Evolutionary conservation across 805 yeast genomes (phyloP).

Genomic region (Tetrapisispora namnaoensis): DNA sequence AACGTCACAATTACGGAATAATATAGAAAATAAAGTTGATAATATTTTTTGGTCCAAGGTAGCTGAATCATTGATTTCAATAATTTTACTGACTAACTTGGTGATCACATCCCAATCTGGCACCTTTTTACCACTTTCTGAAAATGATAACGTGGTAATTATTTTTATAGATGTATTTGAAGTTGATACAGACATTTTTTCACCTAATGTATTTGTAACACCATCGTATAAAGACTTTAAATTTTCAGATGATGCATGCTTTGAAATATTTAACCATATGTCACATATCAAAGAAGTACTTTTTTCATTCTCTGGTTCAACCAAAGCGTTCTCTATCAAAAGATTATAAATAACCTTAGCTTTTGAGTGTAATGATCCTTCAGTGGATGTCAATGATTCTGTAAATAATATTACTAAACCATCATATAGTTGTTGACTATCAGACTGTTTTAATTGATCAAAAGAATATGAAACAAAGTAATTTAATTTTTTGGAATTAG

Average conservation of each 20-base stretch:
- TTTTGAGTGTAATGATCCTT: slow-evolving; percentile 67
- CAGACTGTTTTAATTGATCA: slow-evolving; percentile 26
- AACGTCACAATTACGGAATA: slow-evolving; percentile 48
- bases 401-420: slow-evolving; percentile 55
- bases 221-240: slow-evolving; percentile 37
- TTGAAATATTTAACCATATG: slow-evolving; percentile 42
- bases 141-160: slow-evolving; percentile 43
- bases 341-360: slow-evolving; percentile 41
- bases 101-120: slow-evolving; percentile 37
- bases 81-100: slow-evolving; percentile 8
- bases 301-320: slow-evolving; percentile 3
- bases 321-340: slow-evolving; percentile 30
- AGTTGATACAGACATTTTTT: slow-evolving; percentile 7
- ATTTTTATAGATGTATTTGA: slow-evolving; percentile 32
- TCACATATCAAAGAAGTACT: slow-evolving; percentile 45
- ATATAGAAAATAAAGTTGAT: slow-evolving; percentile 38
- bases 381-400: slow-evolving; percentile 66
- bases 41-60: slow-evolving; percentile 21
- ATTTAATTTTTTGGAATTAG: slow-evolving; percentile 39
- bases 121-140: slow-evolving; percentile 62
- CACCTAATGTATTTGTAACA: slow-evolving; percentile 18
- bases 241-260: slow-evolving; percentile 43
- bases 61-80: slow-evolving; percentile 3
- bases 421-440: slow-evolving; percentile 39
- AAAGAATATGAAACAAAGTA: slow-evolving; percentile 38